Base-by-base conservation (phyloP, 208 protist genomes). In the Kentomonas sorsogonicus region DNA sequence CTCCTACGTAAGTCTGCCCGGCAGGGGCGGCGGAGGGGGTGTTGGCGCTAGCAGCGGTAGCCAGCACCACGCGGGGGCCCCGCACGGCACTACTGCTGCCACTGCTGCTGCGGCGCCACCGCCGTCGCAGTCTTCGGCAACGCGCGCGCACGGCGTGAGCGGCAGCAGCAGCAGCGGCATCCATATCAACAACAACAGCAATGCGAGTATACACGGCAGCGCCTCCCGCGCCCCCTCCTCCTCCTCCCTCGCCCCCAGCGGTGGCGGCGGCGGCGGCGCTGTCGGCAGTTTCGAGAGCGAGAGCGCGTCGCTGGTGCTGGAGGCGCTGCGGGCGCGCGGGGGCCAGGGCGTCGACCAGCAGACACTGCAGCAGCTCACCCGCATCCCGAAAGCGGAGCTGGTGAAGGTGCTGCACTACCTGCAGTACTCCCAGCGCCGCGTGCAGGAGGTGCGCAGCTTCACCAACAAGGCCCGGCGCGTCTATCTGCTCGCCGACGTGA, bases 381-480 rank as follows among this genome's bases (percentile, higher is more conserved):
- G 80, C 5, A 65, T 94, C 36, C 69, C 79, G 13, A 83, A 84
- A 53, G 66, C 58, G 26, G 83, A 94, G 63, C 65, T 94, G 6
- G 54, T 69, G 23, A 94, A 94, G 60, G 66, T 79, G 0, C 43
- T 94, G 2, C 48, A 74, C 0, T 39, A 75, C 22, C 65, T 94
- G n/a, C 38, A 75, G 9, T 46, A 62, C n/a, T n/a, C n/a, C 3
- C 67, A 91, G 39, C 72, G 75, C 25, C 60, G 79, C 11, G 91
- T 94, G 27, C 74, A 91, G 60, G 80, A 89, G 64, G 74, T 73
- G 10, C 83, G 87, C 58, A 84, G 72, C 60, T 86, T 87, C 52
- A 85, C 79, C 13, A 94, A 92, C 52, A 71, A 79, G 0, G 79
- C 88, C n/a, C 86, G 89, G 57, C 69, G 74, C 23, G 78, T 94